These are phyloP conservation scores for Mycena sp. DNA, from an alignment of 1,284 basidiomycete genomes.

Conservation along the genomic window DNA sequence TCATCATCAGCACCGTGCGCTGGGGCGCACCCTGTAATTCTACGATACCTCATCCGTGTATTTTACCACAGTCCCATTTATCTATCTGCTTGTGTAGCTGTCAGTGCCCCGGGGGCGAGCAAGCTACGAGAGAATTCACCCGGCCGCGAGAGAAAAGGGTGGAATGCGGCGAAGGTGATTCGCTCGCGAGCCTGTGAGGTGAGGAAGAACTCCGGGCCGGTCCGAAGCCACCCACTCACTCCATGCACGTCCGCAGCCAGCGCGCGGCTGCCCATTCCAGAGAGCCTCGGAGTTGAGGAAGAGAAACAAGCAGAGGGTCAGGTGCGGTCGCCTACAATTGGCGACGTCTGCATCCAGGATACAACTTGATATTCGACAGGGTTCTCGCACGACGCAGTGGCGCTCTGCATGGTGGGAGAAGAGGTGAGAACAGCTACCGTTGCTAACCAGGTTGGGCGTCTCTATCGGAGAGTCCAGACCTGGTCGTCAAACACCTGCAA, in stretches of 20 bases:
- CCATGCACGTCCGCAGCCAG: background rate
- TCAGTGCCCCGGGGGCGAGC: too few relatives aligned
- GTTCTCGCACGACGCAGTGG: too few relatives aligned
- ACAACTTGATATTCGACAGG: too few relatives aligned
- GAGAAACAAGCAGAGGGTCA: background rate
- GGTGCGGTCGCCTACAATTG: too few relatives aligned
- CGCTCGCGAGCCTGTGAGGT: background rate
- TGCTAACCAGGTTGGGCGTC: background rate
- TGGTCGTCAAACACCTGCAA: background rate
- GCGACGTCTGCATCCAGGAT: too few relatives aligned
- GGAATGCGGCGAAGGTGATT: slow-evolving; percentile 2
- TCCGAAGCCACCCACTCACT: background rate
- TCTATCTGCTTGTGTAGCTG: too few relatives aligned
- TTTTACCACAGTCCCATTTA: slow-evolving; percentile 16
- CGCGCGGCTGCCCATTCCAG: background rate
- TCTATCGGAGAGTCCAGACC: too few relatives aligned
- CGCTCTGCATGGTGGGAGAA: too few relatives aligned
- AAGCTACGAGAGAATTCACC: too few relatives aligned
- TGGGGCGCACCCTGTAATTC: slow-evolving; percentile 7
- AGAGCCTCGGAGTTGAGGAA: slow-evolving; percentile 9
- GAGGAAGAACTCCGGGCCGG: background rate
- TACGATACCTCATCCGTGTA: slow-evolving; percentile 16
- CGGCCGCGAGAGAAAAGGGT: background rate
- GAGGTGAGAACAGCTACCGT: too few relatives aligned
- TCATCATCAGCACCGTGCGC: slow-evolving; percentile 13